Evolutionary conservation across 208 protist species (phyloP).

Genomic region (Trypanosoma avium): DNA sequence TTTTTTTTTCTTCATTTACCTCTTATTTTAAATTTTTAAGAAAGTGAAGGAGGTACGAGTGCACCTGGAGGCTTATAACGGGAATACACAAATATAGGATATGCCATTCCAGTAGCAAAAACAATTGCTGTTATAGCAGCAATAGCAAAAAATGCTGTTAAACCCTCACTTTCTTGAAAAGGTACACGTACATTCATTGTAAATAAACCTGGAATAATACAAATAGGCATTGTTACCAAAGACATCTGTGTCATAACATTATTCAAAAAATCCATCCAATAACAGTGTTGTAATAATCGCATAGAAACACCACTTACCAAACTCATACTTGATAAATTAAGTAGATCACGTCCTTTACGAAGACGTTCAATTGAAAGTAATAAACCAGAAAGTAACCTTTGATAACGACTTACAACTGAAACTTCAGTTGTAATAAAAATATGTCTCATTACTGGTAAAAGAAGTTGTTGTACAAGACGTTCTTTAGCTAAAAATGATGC

Average conservation of each 20-base stretch:
- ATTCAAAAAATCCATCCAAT: conserved; percentile 87
- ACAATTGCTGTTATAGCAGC: conserved; percentile 41
- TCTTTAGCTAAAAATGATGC: conserved; percentile 66
- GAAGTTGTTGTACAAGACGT: conserved; percentile 71
- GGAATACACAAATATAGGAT: conserved; percentile 47
- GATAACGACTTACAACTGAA: conserved; percentile 50
- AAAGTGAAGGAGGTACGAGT: conserved; percentile 38
- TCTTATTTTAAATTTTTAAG: neutral
- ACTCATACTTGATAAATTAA: conserved; percentile 78
- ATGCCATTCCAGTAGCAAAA: conserved; percentile 39
- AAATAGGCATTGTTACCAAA: conserved; percentile 75
- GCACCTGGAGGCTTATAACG: conserved; percentile 59
- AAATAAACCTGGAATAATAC: conserved; percentile 70
- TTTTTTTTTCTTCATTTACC: neutral
- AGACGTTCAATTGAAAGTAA: conserved; percentile 54
- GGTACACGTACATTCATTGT: conserved; percentile 74
- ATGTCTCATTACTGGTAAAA: conserved; percentile 53
- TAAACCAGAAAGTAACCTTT: conserved; percentile 40
- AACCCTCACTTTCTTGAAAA: conserved; percentile 38
- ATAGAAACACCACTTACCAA: conserved; percentile 78
- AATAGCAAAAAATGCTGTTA: conserved; percentile 52
- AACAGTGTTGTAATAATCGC: conserved; percentile 74
- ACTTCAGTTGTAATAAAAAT: conserved; percentile 34
- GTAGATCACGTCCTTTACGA: conserved; percentile 60
- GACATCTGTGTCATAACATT: conserved; percentile 73